Evolutionary conservation across 495 filamentous ascomycete species (phyloP).

Genomic region (Recurvomyces mirabilis): DNA sequence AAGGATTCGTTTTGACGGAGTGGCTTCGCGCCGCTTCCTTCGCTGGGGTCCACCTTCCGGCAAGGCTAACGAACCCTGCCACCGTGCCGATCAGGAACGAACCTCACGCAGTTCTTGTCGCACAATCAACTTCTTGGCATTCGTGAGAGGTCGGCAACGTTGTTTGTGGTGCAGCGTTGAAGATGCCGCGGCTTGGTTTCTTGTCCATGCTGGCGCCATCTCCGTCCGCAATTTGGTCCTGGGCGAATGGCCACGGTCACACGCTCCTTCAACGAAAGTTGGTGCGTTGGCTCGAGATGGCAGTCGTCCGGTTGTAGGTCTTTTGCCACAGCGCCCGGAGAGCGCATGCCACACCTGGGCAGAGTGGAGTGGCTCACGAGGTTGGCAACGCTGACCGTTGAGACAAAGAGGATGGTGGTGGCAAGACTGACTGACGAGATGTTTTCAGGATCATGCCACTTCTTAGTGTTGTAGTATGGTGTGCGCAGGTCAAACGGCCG

Average conservation of each 20-base stretch:
- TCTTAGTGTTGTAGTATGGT: not conserved
- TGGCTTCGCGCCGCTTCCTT: slow-evolving; percentile 1
- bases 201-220: not conserved
- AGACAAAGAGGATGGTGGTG: not conserved
- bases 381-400: not conserved
- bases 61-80: slow-evolving; percentile 4
- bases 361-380: slow-evolving; percentile 2
- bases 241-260: slow-evolving; percentile 6
- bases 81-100: not conserved
- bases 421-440: not conserved
- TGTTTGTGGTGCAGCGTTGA: not conserved
- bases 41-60: too few species aligned
- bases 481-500: not conserved
- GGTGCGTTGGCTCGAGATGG: not conserved
- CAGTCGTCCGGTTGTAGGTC: not conserved
- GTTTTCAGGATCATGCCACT: not conserved
- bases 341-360: not conserved
- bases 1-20: not conserved
- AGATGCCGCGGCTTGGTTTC: not conserved
- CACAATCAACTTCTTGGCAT: slow-evolving; percentile 11
- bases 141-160: not conserved
- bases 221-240: not conserved
- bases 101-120: slow-evolving; percentile 4
- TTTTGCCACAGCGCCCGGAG: not conserved
- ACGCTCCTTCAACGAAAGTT: not conserved